phyloP scores from a whole-genome alignment of 176 grass and related monocot genomes.

The Oryza brachyantha region DNA sequence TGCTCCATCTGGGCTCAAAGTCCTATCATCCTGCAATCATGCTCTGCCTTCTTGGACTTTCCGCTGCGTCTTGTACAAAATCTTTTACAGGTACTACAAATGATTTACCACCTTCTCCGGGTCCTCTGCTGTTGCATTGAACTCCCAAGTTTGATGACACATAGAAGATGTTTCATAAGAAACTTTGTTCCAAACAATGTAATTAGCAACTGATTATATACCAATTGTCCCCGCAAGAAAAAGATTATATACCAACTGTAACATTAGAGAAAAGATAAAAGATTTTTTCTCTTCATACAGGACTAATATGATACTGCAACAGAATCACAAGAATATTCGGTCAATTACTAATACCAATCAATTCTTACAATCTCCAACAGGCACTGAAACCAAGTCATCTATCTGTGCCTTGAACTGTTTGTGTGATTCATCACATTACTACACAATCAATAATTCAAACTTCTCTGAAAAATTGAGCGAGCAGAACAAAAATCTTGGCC shows the following conservation, averaged over 20 bases:
- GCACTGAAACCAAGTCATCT: conserved; percentile 9
- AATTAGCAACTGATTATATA: too few species aligned
- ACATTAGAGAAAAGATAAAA: background rate
- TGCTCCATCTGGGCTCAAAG: too few species aligned
- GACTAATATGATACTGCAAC: conserved; percentile 1
- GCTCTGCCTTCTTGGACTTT: too few species aligned
- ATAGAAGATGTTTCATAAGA: background rate
- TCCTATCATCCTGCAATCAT: too few species aligned
- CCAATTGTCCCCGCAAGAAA: too few species aligned
- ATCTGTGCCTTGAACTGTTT: background rate
- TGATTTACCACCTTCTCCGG: too few species aligned
- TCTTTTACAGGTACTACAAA: background rate
- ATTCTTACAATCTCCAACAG: background rate
- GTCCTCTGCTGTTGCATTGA: too few species aligned
- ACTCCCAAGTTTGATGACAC: background rate
- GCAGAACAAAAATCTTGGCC: conserved; percentile 21
- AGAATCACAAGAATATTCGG: background rate
- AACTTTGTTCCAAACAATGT: background rate
- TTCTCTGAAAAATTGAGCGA: conserved; percentile 25
- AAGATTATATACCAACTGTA: background rate
- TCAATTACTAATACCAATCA: background rate
- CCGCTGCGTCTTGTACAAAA: too few species aligned
- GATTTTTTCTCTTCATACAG: background rate
- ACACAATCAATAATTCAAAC: conserved; percentile 22
- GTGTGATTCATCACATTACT: conserved; percentile 8